Base-by-base conservation (phyloP, 1,284 basidiomycete species). In the Papiliotrema laurentii region DNA sequence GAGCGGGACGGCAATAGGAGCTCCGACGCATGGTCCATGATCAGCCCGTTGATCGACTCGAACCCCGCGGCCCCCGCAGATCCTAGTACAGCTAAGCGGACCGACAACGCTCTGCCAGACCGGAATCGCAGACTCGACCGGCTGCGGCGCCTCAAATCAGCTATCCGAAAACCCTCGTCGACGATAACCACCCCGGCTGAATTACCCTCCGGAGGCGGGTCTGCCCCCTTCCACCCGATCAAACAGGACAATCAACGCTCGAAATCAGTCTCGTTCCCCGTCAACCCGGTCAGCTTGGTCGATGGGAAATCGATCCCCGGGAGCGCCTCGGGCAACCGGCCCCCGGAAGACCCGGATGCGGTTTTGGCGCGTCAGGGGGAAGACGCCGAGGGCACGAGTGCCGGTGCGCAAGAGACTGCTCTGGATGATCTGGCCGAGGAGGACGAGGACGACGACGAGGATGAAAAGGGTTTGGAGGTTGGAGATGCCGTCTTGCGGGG, bases 221-320 rank as follows among this genome's bases (percentile, higher is more conserved):
- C 26, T 24, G 42, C 38, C 13, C 9, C 33, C 13, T 11, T 31
- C 21, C 33, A 28, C n/a, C 21, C 10, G 19, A 19, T 34, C 16
- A 40, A 45, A 9, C 25, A 35, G 13, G 18, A 45, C 7, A 18
- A 2, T 9, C 13, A 18, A 14, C 13, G 55, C 26, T 50, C 60
- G 6, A 71, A 69, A 49, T 64, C 60, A 21, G 70, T 72, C 0
- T 64, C 71, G 44, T 72, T 71, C 41, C 66, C 66, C 9, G 40
- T 60, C 14, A 51, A 69, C 31, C 53, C 47, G 18, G 58, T 54
- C 10, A 35, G 49, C 10, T 16, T 22, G 6, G 26, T 38, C 11
- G 19, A 22, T n/a, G 52, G 40, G 4, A 24, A 42, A 4, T 31
- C 43, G 5, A 33, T 21, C 3, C 34, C 30, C 22, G n/a, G n/a